These are phyloP conservation scores for Gossypium arboreum DNA, from an alignment of 345 rosid species.

Conservation along the genomic window DNA sequence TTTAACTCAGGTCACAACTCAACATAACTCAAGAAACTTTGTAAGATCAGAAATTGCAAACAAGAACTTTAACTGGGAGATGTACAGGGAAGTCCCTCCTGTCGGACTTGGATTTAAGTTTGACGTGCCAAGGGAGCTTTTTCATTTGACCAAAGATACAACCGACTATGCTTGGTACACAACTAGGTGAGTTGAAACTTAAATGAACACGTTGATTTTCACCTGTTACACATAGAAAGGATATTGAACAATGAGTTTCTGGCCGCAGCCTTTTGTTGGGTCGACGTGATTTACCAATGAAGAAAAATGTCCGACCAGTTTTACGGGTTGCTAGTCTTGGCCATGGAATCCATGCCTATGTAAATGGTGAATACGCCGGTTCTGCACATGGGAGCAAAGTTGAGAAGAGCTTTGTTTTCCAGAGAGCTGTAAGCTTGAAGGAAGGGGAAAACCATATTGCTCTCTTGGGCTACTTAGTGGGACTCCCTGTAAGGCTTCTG, in stretches of 20 bases:
- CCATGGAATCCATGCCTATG: conserved; percentile 61
- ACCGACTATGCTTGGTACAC: conserved; percentile 80
- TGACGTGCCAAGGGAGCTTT: conserved; percentile 52
- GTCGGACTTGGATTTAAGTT: conserved; percentile 17
- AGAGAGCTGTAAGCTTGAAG: conserved; percentile 36
- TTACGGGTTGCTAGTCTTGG: conserved; percentile 77
- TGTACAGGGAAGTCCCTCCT: conserved; percentile 46
- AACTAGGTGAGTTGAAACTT: conserved; percentile 37
- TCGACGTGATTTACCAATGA: conserved; percentile 40
- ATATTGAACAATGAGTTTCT: not conserved
- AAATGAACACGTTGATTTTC: not conserved
- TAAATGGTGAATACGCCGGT: conserved; percentile 73
- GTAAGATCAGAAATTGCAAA: conserved; percentile 44
- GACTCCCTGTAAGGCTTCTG: conserved; percentile 53
- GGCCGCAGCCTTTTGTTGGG: conserved; percentile 44
- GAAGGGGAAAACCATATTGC: conserved; percentile 49
- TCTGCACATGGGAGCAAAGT: conserved; percentile 78
- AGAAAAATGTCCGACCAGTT: conserved; percentile 37
- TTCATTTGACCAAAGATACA: conserved; percentile 51
- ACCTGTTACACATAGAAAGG: no score
- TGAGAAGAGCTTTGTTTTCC: conserved; percentile 78
- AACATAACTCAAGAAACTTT: conserved; percentile 65
- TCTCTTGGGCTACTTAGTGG: conserved; percentile 51
- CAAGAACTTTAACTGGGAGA: conserved; percentile 50
- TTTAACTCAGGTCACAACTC: conserved; percentile 51